phyloP scores from a whole-genome alignment of 2,329 filamentous ascomycete species.

The Trichoderma atroviride region DNA sequence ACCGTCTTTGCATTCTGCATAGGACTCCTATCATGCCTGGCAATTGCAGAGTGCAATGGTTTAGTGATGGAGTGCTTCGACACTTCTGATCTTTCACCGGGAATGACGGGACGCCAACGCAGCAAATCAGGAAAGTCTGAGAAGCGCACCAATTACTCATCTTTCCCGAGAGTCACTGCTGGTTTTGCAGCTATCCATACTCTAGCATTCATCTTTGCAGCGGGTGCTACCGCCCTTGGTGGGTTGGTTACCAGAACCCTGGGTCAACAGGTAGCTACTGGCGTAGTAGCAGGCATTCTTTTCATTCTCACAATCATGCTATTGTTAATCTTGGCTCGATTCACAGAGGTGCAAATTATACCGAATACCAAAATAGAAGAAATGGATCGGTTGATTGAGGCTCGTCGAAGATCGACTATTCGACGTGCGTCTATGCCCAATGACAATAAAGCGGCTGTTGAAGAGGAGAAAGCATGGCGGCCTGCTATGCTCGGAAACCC shows the following conservation, averaged over 20 bases:
- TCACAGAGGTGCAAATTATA: slow-evolving; percentile 68
- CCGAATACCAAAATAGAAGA: slow-evolving; percentile 60
- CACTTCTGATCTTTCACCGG: slow-evolving; percentile 75
- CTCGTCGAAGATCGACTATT: slow-evolving; percentile 52
- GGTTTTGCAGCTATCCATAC: slow-evolving; percentile 72
- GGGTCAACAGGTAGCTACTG: slow-evolving; percentile 69
- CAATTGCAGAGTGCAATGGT: slow-evolving; percentile 74
- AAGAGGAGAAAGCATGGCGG: slow-evolving; percentile 64
- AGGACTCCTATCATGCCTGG: slow-evolving; percentile 72
- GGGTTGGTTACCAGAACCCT: slow-evolving; percentile 67
- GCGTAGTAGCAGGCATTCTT: slow-evolving; percentile 68
- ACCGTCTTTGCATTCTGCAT: slow-evolving; percentile 67
- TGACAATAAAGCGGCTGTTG: slow-evolving; percentile 45
- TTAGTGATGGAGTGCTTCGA: slow-evolving; percentile 82
- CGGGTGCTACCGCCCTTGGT: slow-evolving; percentile 67
- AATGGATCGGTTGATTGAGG: slow-evolving; percentile 56
- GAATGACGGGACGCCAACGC: slow-evolving; percentile 62
- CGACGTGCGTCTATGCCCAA: slow-evolving; percentile 48
- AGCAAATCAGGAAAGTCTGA: slow-evolving; percentile 43
- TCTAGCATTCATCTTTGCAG: slow-evolving; percentile 69
- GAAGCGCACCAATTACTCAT: slow-evolving; percentile 70
- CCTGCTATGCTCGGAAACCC: slow-evolving; percentile 73
- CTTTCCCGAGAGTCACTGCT: slow-evolving; percentile 72
- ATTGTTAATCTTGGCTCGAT: slow-evolving; percentile 63
- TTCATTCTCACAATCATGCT: slow-evolving; percentile 66